Base-by-base conservation (phyloP, 1,284 basidiomycete species). In the Cutaneotrichosporon curvatum region DNA sequence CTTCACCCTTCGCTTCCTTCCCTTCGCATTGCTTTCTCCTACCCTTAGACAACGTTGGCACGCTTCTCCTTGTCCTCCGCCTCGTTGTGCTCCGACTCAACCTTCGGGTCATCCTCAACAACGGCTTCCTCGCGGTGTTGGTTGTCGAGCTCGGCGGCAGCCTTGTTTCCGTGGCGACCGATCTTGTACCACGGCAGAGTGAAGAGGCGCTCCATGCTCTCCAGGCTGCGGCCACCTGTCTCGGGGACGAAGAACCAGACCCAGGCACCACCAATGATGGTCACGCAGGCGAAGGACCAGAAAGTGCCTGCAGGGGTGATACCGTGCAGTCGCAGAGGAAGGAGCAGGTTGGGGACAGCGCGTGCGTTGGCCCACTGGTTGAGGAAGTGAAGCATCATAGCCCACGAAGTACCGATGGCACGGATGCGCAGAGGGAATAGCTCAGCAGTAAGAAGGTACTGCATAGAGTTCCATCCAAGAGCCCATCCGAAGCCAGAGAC, bases 161-260 rank as follows among this genome's bases (percentile, higher is more conserved):
- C 32, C 11, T 23, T 25, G 41, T 43, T 48, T 21, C 47, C 47
- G 33, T 40, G 35, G n/a, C 47, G 41, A 16, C 47, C 47, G 34
- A 48, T 48, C 37, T 43, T 43, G 47, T 48, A 48, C 47, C 47
- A 48, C 19, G 47, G 47, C 10, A 48, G 41, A 20, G 43, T 30
- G 46, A 57, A 57, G 21, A 57, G 40, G n/a, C 37, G 22, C 36
- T 53, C 51, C 48, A 56, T 51, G 23, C 45, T 43, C 44, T 57
- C 56, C 12, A 57, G 43, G 5, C 40, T 32, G 19, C 42, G 48
- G 5, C 48, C 48, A 12, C 50, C 61, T 14, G 61, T 60, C 47
- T 63, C 61, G 32, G 62, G 55, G 40, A 56, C 48, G 41, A 59
- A 48, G 54, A 60, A 59, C 40, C 42, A 63, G 11, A 53, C 43